Evolutionary conservation across 108 stramenopile genomes (phyloP).

Genomic region (Skeletonema tropicum): DNA sequence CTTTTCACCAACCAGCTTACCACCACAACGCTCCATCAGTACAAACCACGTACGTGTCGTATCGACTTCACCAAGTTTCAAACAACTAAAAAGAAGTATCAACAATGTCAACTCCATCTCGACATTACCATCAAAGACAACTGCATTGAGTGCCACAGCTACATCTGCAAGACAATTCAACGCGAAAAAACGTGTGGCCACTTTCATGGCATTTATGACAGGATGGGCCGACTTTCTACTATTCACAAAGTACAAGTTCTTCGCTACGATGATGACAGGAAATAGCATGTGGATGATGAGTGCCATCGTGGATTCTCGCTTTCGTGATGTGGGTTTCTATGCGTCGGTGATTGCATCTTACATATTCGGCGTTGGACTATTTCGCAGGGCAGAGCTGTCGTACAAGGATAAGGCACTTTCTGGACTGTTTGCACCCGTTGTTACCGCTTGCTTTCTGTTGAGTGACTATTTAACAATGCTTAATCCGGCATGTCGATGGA

Average conservation of each 20-base stretch:
- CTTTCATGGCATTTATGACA: slow-evolving; percentile 65
- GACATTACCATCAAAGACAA: background rate
- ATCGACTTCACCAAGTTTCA: background rate
- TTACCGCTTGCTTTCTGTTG: slow-evolving; percentile 42
- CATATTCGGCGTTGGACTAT: slow-evolving; percentile 52
- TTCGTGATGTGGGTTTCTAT: slow-evolving; percentile 49
- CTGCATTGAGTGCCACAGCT: background rate
- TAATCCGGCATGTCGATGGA: slow-evolving; percentile 30
- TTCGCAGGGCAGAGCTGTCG: slow-evolving; percentile 44
- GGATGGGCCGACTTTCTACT: slow-evolving; percentile 62
- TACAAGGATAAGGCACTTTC: slow-evolving; percentile 46
- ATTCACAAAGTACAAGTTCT: slow-evolving; percentile 52
- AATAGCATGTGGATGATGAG: slow-evolving; percentile 65
- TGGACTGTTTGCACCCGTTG: slow-evolving; percentile 40
- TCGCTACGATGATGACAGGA: slow-evolving; percentile 79
- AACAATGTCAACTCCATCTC: background rate
- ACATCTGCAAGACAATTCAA: slow-evolving; percentile 18
- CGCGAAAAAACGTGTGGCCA: slow-evolving; percentile 51
- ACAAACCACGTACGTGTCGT: slow-evolving; percentile 1
- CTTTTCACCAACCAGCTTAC: slow-evolving; percentile 18
- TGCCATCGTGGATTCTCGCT: slow-evolving; percentile 51
- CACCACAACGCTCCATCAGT: slow-evolving; percentile 11
- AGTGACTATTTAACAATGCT: slow-evolving; percentile 48
- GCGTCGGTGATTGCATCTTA: slow-evolving; percentile 55
- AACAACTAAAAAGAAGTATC: background rate